Base-by-base conservation (phyloP, 257 asterid species). In the Salvia splendens region DNA sequence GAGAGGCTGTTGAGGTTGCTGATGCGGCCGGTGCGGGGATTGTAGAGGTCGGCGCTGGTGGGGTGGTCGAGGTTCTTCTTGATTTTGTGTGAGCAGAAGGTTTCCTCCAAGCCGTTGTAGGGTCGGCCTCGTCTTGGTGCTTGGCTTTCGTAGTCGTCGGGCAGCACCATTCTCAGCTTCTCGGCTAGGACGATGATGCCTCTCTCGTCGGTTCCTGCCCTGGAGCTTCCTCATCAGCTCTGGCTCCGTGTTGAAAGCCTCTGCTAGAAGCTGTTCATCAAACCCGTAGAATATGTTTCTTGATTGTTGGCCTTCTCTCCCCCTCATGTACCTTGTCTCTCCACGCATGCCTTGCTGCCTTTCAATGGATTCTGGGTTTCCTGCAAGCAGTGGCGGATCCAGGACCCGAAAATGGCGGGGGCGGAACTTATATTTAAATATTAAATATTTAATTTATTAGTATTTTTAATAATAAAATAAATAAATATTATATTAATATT, bases 21-120 rank as follows among this genome's bases (percentile, higher is more conserved):
- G 47, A 86, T 33, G 3, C 84, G 81, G 12, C 96, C 96, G 35
- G 83, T 89, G 0, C 83, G 71, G 0, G 96, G 94, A 68, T 79
- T 86, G 79, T 73, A 86, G 15, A 69, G 28, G 15, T 86, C 88
- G 28, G 94, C 72, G 46, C 61, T 63, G 3, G 60, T 1, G 0
- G 88, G 83, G 8, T 41, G 52, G 62, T 78, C 91, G 1, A 88
- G 75, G 75, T 81, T 86, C 72, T 76, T 71, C 60, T 73, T 61
- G 33, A 88, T 38, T 43, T 69, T 83, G 51, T 51, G n/a, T 0
- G 87, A 47, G 76, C 96, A 88, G n/a, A 79, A 15, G 0, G 93
- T 81, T 63, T 86, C 85, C 46, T 82, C 96, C 0, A 86, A 59
- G 0, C 91, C 96, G 59, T 86, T 86, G 61, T 57, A 30, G 54